Evolutionary conservation across 805 yeast species (phyloP), one percentile per base, ranked within the genome.

Genomic region (Suhomyces sp.): DNA sequence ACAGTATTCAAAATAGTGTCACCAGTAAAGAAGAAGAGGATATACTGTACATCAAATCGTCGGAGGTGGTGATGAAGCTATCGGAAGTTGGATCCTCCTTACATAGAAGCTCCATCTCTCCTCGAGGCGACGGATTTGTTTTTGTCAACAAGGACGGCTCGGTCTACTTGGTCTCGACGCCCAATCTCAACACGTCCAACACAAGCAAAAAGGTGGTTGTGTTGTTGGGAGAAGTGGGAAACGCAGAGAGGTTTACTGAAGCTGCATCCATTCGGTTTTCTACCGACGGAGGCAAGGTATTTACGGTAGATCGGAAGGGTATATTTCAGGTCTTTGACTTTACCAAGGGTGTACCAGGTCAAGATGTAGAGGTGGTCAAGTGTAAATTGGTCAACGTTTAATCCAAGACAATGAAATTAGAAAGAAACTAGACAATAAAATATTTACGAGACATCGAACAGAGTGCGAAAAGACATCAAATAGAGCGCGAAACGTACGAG

Each of bases 71-170:
- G 10, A 68, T 85, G 63, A 79, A 85, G 57, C 72, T 91, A 13
- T 88, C 86, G 50, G 96, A 92, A 60, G 79, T 92, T 13, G 97
- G 98, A 0, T 81, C 87, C 2, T 75, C 82, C 5, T 87, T 91
- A 52, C 96, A 92, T 64, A 76, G 77, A 44, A 81, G 86, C 51
- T 84, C 85, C 20, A 78, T 88, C 0, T 87, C 96, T 2, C 97
- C 97, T 1, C 73, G 96, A 20, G 92, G 94, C 27, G 96, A 91
- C 63, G 86, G 94, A 0, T 76, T 90, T 25, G 96, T 93, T 2
- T 86, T 88, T 58, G 68, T 91, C 19, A 94, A 87, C 62, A 81
- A 88, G 53, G 83, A 83, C 50, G 98, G 98, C 0, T 73, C 82
- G 1, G 84, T 91, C 0, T 89, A 81, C 59, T 72, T 90, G 39